Conservation (phyloP, 2,329 filamentous ascomycete genomes). For the Metarhizium humberi region DNA sequence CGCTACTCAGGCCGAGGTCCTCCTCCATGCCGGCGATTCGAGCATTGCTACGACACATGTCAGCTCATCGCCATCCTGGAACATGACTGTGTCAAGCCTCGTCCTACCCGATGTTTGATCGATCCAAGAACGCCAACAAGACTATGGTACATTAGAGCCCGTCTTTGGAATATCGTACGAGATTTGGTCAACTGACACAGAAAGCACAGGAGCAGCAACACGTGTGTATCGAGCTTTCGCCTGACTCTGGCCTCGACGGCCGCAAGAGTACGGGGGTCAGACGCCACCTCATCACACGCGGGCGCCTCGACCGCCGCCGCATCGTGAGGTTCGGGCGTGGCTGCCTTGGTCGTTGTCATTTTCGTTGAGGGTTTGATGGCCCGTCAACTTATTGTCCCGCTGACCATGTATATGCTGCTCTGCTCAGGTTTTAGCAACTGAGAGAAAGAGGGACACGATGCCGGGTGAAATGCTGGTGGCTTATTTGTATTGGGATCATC, state of each 20-base stretch:
- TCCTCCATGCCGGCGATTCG: constrained; percentile 12
- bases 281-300: background rate
- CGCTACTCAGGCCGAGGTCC: constrained; percentile 11
- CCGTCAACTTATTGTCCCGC: background rate
- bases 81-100: background rate
- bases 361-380: background rate
- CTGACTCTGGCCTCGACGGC: background rate
- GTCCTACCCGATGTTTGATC: constrained; percentile 1
- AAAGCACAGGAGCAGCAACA: constrained; percentile 4
- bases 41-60: constrained; percentile 9
- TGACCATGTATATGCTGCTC: background rate
- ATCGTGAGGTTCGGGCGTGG: background rate
- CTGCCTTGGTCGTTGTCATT: background rate
- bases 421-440: no score
- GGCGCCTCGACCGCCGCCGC: background rate
- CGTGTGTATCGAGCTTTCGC: background rate
- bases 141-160: background rate
- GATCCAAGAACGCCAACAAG: constrained; percentile 5
- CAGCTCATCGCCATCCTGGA: background rate
- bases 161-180: background rate
- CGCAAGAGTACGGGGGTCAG: background rate
- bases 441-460: no score
- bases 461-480: no score
- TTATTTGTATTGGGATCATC: no score
- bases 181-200: background rate